Base-by-base conservation (phyloP, 2,329 filamentous ascomycete species). In the Microdochium paspali region DNA sequence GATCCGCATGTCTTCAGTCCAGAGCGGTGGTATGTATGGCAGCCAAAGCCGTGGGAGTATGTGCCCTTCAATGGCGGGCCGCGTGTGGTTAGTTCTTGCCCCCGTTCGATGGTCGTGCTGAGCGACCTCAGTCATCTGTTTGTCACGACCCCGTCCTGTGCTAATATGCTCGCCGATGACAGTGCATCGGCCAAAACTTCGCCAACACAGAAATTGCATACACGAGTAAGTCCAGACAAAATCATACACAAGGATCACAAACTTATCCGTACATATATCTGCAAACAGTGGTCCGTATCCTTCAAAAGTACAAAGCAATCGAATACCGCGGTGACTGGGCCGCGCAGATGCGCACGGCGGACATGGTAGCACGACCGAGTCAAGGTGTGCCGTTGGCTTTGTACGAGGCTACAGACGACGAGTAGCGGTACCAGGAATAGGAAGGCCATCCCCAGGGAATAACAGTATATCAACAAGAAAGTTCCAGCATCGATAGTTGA, bases 271-370 rank as follows among this genome's bases (percentile, higher is more conserved):
- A 28, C 26, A 7, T 13, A 28, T 28, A 28, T 7, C 7, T 13
- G 7, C 7, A 28, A 15, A 43, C 24, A 72, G 69, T 73, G 58
- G 67, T 72, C 1, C 61, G 65, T n/a, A 61, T 85, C 23, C 63
- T 82, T 49, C 82, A 85, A 61, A 74, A 74, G 47, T 85, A 81
- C 54, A 72, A 77, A 26, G 58, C 63, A 12, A 60, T 82, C 5
- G 74, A 78, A 53, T 73, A 72, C 45, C 61, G 66, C 3, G 69
- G 68, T 2, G 66, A 71, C 44, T 71, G 69, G 70, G 24, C 62
- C 15, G 65, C 64, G n/a, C 70, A 73, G 52, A 62, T 60, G 25
- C 63, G 71, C 54, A 68, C 67, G 54, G 64, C 69, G 3, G 69
- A 72, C 50, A 60, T 72, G 25, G 69, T 72, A 1, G 70, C 69